Conservation (phyloP, 2,329 filamentous ascomycete species). For the Ceratocystis cubensis region DNA sequence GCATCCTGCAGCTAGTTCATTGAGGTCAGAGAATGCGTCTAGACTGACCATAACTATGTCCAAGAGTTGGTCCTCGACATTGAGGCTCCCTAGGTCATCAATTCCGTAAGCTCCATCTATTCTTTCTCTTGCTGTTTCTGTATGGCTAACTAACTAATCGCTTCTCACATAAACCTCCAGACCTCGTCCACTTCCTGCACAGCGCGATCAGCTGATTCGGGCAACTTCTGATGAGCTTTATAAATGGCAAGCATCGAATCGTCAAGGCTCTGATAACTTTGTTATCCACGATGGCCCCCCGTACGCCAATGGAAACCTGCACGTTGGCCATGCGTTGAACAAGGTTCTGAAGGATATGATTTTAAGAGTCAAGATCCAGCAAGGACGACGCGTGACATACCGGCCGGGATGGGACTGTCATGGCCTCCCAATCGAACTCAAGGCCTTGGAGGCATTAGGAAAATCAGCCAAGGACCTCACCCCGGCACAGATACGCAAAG, state of each 20-base stretch:
- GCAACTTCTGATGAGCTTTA: slow-evolving; percentile 82
- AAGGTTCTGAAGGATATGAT: slow-evolving; percentile 96
- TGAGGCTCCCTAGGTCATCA: slow-evolving; percentile 61
- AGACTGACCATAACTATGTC: slow-evolving; percentile 57
- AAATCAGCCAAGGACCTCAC: slow-evolving; percentile 31
- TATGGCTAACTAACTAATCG: background rate
- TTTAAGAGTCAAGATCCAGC: slow-evolving; percentile 64
- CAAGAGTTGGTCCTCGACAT: slow-evolving; percentile 59
- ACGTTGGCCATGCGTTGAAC: slow-evolving; percentile 90
- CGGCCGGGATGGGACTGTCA: slow-evolving; percentile 97
- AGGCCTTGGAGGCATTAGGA: slow-evolving; percentile 55
- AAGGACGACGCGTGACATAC: slow-evolving; percentile 64
- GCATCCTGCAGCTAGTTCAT: background rate
- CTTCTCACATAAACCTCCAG: slow-evolving; percentile 27
- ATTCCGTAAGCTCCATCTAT: slow-evolving; percentile 46
- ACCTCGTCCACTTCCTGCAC: slow-evolving; percentile 38
- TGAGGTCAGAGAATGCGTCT: slow-evolving; percentile 32
- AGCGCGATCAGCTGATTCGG: slow-evolving; percentile 49
- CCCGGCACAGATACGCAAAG: slow-evolving; percentile 47
- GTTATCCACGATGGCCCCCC: slow-evolving; percentile 90
- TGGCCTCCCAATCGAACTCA: slow-evolving; percentile 91
- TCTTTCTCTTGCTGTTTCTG: background rate
- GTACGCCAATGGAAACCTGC: slow-evolving; percentile 85
- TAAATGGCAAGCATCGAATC: slow-evolving; percentile 59
- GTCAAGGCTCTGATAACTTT: slow-evolving; percentile 50